Evolutionary conservation across 805 yeast species (phyloP).

Genomic region (Cephaloascus albidus): DNA sequence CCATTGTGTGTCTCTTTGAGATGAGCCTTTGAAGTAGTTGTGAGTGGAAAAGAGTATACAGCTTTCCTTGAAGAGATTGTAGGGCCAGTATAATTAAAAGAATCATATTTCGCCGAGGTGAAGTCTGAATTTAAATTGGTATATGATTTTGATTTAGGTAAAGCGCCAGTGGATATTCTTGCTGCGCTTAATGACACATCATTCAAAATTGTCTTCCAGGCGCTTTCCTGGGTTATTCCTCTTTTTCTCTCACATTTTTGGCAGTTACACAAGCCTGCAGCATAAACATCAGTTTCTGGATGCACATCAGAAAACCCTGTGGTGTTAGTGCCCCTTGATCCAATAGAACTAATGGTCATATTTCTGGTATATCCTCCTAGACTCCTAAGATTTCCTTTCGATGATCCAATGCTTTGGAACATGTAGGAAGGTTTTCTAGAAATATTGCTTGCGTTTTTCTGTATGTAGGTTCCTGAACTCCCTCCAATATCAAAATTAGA

Average conservation of each 20-base stretch:
- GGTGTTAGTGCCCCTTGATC: not conserved
- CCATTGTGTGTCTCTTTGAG: too few relatives aligned
- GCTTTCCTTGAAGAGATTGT: too few relatives aligned
- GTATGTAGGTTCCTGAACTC: not conserved
- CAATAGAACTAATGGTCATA: not conserved
- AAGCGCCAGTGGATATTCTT: not conserved
- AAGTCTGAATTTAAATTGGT: not conserved
- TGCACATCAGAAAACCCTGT: not conserved
- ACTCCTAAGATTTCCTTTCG: too few relatives aligned
- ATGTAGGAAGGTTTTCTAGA: not conserved
- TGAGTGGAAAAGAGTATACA: too few relatives aligned
- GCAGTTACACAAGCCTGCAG: not conserved
- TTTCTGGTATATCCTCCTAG: not conserved
- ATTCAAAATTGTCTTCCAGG: conserved; percentile 22
- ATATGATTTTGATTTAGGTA: not conserved
- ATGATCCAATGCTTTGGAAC: too few relatives aligned
- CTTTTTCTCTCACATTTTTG: not conserved
- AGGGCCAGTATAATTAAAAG: too few relatives aligned
- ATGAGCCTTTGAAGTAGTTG: too few relatives aligned
- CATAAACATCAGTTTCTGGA: not conserved
- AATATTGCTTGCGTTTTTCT: too few relatives aligned
- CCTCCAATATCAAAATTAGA: not conserved
- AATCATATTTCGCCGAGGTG: not conserved
- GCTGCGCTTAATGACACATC: conserved; percentile 29
- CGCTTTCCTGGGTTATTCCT: conserved; percentile 4